A percentile compares a stretch with the other conserved stretches of the same genome.
phyloP scores from a whole-genome alignment of 352 stramenopile genomes.

The Phytophthora chlamydospora region DNA sequence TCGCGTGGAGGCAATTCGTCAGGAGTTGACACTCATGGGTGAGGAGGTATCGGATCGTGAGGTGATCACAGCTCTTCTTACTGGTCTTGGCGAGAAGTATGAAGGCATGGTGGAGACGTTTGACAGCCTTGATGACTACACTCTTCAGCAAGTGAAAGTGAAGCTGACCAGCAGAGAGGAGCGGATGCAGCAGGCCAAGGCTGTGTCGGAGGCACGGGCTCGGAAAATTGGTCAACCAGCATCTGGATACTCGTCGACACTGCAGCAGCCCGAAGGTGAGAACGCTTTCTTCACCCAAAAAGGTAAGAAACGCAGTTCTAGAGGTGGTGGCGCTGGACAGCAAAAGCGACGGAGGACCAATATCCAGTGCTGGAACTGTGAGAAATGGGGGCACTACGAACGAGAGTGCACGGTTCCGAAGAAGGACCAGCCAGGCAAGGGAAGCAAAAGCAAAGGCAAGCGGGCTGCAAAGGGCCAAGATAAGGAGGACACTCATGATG shows the following conservation, averaged over 20 bases:
- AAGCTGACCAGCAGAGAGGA: constrained; percentile 15
- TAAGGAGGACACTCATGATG: neutral
- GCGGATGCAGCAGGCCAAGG: constrained; percentile 2
- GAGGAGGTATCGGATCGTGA: constrained; percentile 11
- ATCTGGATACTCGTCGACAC: neutral
- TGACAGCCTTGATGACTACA: constrained; percentile 20
- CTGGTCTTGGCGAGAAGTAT: constrained; percentile 8
- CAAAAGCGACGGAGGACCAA: neutral
- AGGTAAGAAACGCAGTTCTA: neutral
- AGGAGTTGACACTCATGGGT: constrained; percentile 18
- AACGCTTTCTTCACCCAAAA: constrained; percentile 2
- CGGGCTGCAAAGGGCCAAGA: neutral
- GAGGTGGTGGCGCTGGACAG: neutral
- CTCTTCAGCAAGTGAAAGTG: constrained; percentile 13
- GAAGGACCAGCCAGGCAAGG: neutral
- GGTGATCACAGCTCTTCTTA: constrained; percentile 13
- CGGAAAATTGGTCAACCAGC: neutral
- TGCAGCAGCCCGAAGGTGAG: neutral
- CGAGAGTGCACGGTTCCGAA: constrained; percentile 5
- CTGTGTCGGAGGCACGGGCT: constrained; percentile 3
- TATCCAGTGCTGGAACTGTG: constrained; percentile 16
- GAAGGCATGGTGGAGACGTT: constrained; percentile 16
- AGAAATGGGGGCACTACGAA: constrained; percentile 10
- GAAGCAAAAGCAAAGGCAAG: neutral
- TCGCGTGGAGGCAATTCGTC: constrained; percentile 14